These are phyloP conservation scores for Raffaelea albimanens DNA, from an alignment of 2,329 filamentous ascomycete species.

Conservation along the genomic window DNA sequence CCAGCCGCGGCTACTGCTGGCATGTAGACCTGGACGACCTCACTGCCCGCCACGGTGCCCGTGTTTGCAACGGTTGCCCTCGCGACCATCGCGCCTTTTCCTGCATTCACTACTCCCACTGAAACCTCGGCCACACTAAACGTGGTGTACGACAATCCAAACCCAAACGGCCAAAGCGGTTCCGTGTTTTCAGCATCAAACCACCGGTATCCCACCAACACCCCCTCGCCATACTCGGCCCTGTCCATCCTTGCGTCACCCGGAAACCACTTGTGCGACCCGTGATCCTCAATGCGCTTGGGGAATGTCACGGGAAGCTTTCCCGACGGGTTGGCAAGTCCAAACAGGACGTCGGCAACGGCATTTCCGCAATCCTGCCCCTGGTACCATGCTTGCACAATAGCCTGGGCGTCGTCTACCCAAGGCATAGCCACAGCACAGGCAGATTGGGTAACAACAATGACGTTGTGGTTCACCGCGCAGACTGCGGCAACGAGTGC, in stretches of 20 bases:
- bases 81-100: neutral
- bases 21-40: slow-evolving; percentile 11
- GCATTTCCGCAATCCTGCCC: slow-evolving; percentile 80
- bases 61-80: slow-evolving; percentile 19
- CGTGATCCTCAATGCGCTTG: slow-evolving; percentile 52
- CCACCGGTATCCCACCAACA: slow-evolving; percentile 64
- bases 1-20: neutral
- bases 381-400: slow-evolving; percentile 76
- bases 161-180: slow-evolving; percentile 18
- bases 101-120: no score
- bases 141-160: slow-evolving; percentile 6
- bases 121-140: slow-evolving; percentile 38
- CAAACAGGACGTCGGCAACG: slow-evolving; percentile 47
- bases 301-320: slow-evolving; percentile 61
- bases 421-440: slow-evolving; percentile 62
- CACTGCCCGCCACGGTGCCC: slow-evolving; percentile 2
- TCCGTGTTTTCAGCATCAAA: slow-evolving; percentile 46
- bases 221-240: slow-evolving; percentile 61
- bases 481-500: slow-evolving; percentile 37
- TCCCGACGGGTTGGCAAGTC: slow-evolving; percentile 60
- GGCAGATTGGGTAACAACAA: slow-evolving; percentile 60
- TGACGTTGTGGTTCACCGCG: slow-evolving; percentile 36
- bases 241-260: slow-evolving; percentile 46
- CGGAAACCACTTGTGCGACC: slow-evolving; percentile 57
- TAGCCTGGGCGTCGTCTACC: slow-evolving; percentile 43